Evolutionary conservation across 1,284 basidiomycete genomes (phyloP).

Genomic region (Cystobasidium pallidum): DNA sequence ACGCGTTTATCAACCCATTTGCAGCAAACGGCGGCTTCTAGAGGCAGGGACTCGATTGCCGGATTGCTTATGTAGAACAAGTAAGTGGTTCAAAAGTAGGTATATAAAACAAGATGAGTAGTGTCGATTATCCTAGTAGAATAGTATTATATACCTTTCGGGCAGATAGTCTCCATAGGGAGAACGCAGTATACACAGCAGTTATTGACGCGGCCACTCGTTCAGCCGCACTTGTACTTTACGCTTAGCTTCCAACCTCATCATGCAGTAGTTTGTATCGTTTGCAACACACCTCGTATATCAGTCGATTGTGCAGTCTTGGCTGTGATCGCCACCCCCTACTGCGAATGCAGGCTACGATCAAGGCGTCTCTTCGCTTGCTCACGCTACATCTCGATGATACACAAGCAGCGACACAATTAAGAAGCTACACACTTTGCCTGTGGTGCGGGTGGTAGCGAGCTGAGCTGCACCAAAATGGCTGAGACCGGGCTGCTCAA

Average conservation of each 20-base stretch:
- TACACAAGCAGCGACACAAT: neutral
- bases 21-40: neutral
- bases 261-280: no score
- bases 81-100: no score
- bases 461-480: conserved; percentile 3
- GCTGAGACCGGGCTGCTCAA: neutral
- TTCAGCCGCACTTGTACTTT: neutral
- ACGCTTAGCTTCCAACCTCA: neutral
- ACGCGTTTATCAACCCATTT: conserved; percentile 6
- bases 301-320: no score
- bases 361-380: conserved; percentile 1
- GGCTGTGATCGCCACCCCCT: no score
- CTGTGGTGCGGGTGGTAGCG: no score
- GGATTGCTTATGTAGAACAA: no score
- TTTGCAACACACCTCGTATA: no score
- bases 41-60: neutral
- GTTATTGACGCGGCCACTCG: neutral
- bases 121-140: neutral
- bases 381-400: neutral
- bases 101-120: neutral
- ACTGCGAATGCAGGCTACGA: no score
- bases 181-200: neutral
- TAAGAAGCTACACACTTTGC: neutral
- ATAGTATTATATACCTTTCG: neutral
- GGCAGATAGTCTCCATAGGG: neutral